A percentile compares a stretch with the other conserved stretches of the same genome.
Evolutionary conservation across 495 filamentous ascomycete species (phyloP).

Genomic region (Talaromyces proteolyticus): DNA sequence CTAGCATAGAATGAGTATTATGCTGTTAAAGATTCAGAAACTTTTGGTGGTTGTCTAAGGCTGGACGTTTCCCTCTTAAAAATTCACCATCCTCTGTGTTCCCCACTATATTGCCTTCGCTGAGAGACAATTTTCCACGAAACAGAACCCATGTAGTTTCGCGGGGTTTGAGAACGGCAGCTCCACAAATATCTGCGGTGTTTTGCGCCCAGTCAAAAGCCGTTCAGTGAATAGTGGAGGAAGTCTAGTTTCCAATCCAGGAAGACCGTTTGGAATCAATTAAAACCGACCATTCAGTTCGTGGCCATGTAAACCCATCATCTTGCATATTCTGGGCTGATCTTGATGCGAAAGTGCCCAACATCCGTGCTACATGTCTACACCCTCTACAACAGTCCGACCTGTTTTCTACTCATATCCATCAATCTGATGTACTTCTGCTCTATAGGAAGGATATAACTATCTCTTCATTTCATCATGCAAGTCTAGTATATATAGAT

Average conservation of each 20-base stretch:
- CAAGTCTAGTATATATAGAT: background rate
- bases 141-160: too few species aligned
- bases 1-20: background rate
- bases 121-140: too few species aligned
- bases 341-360: too few species aligned
- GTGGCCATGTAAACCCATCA: too few species aligned
- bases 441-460: too few species aligned
- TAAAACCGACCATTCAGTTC: background rate
- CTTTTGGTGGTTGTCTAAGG: too few species aligned
- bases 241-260: background rate
- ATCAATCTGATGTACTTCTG: background rate
- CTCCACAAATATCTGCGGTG: background rate
- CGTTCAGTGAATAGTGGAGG: background rate
- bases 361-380: too few species aligned
- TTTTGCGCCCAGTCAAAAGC: background rate
- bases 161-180: background rate
- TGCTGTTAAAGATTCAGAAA: too few species aligned
- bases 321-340: background rate
- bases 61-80: too few species aligned
- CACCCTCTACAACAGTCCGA: too few species aligned
- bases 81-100: too few species aligned
- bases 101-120: too few species aligned
- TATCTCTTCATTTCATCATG: background rate
- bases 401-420: background rate
- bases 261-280: background rate